Evolutionary conservation across 139 green algal species (phyloP).

Genomic region (Yamagishiella unicocca): DNA sequence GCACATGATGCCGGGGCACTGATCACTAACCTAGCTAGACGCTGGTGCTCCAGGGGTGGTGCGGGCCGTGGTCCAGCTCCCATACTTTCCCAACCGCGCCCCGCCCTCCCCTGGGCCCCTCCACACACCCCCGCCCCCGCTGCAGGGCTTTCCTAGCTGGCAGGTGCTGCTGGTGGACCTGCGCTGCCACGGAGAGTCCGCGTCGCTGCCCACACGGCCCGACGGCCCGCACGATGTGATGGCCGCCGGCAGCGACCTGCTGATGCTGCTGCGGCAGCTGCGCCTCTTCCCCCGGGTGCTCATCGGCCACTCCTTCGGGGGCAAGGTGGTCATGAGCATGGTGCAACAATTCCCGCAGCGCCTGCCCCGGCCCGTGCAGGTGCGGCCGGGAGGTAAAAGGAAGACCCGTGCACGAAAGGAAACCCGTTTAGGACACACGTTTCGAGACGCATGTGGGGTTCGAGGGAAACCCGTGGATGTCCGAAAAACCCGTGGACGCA

Average conservation of each 20-base stretch:
- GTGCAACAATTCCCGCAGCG: constrained; percentile 82
- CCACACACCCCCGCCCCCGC: neutral
- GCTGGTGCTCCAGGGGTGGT: too few relatives aligned
- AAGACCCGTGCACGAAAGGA: too few relatives aligned
- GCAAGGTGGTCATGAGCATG: constrained; percentile 95
- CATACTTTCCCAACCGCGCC: neutral
- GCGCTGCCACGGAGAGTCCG: constrained; percentile 91
- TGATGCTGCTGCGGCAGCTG: constrained; percentile 82
- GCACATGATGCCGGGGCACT: too few relatives aligned
- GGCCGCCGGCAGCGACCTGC: constrained; percentile 75
- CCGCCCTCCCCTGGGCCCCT: neutral
- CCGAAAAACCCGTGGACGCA: too few relatives aligned
- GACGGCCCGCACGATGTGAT: constrained; percentile 70
- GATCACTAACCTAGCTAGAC: too few relatives aligned
- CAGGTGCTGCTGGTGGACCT: constrained; percentile 96
- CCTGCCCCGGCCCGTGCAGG: constrained; percentile 88
- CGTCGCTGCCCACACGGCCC: constrained; percentile 43
- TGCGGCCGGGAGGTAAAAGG: too few relatives aligned
- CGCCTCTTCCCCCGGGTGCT: constrained; percentile 90
- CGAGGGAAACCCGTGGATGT: too few relatives aligned
- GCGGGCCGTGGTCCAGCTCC: too few relatives aligned
- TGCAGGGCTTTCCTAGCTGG: constrained; percentile 81
- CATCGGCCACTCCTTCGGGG: constrained; percentile 94
- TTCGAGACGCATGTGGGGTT: too few relatives aligned
- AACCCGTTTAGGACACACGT: too few relatives aligned